A percentile compares a stretch with the other conserved stretches of the same genome.
Evolutionary conservation across 768 basidiomycete genomes (phyloP).

Genomic region (Leccinum subtestaceum): DNA sequence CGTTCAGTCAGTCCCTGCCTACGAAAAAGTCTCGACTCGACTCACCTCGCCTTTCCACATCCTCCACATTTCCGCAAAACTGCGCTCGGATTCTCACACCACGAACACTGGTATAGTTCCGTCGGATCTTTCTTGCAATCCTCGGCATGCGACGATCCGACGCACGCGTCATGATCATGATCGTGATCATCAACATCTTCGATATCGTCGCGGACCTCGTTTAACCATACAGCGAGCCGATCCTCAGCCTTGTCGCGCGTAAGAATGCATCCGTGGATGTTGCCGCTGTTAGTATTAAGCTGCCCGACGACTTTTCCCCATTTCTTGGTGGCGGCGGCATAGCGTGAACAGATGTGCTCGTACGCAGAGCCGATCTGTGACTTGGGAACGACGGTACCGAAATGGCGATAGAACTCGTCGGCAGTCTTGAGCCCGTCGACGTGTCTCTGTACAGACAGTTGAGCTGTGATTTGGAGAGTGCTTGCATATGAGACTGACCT

Average conservation of each 20-base stretch:
- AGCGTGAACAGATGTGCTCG: constrained; percentile 45
- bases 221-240: constrained; percentile 54
- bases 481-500: constrained; percentile 29
- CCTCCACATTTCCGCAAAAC: constrained; percentile 50
- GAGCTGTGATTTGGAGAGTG: background rate
- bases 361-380: constrained; percentile 52
- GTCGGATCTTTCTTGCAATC: constrained; percentile 33
- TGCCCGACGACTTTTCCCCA: constrained; percentile 43
- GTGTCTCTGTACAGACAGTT: constrained; percentile 30
- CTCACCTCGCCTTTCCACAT: constrained; percentile 41
- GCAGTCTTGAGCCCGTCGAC: constrained; percentile 44
- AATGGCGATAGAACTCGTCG: constrained; percentile 47
- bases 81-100: constrained; percentile 63
- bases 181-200: background rate
- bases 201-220: constrained; percentile 40
- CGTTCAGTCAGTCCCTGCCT: background rate
- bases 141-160: background rate
- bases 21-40: background rate
- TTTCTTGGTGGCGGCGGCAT: constrained; percentile 42
- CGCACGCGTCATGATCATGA: background rate
- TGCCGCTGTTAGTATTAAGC: constrained; percentile 32
- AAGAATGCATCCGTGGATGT: constrained; percentile 19
- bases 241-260: constrained; percentile 46
- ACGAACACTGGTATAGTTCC: constrained; percentile 55
- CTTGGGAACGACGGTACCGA: constrained; percentile 43